A percentile compares a stretch with the other conserved stretches of the same genome.
These are phyloP conservation scores for Suillus plorans DNA, from an alignment of 768 basidiomycete genomes.

Conservation along the genomic window DNA sequence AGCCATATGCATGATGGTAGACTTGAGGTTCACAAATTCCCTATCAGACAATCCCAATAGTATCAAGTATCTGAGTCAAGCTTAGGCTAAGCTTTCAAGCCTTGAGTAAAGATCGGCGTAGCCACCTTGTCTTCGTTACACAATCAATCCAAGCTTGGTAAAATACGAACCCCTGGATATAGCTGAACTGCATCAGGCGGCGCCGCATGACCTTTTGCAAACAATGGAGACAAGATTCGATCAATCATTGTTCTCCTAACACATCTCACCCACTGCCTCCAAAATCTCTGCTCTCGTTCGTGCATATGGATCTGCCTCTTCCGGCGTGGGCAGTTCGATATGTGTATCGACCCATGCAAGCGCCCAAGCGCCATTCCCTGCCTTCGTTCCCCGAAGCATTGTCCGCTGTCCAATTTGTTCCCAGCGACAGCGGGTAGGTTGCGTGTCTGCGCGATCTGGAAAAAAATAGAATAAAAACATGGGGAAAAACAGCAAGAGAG, in stretches of 20 bases:
- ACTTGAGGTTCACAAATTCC: not conserved
- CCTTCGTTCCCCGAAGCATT: slow-evolving; percentile 69
- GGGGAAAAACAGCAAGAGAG: slow-evolving; percentile 1
- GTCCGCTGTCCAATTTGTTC: slow-evolving; percentile 52
- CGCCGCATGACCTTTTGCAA: not conserved
- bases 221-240: not conserved
- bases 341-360: slow-evolving; percentile 72
- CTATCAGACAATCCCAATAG: not conserved
- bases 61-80: not conserved
- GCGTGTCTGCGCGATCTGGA: slow-evolving; percentile 74
- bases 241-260: not conserved
- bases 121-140: not conserved
- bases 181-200: not conserved
- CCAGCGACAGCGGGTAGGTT: slow-evolving; percentile 66
- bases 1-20: not conserved
- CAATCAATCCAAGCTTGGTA: not conserved
- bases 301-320: slow-evolving; percentile 20
- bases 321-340: slow-evolving; percentile 34
- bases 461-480: slow-evolving; percentile 9
- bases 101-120: not conserved
- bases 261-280: not conserved
- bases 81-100: not conserved
- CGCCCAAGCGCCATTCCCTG: slow-evolving; percentile 79
- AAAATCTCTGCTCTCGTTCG: slow-evolving; percentile 19
- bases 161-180: not conserved